A percentile compares a stretch with the other conserved stretches of the same genome.
phyloP scores from a whole-genome alignment of 345 rosid species.

The Pugionium cornutum region DNA sequence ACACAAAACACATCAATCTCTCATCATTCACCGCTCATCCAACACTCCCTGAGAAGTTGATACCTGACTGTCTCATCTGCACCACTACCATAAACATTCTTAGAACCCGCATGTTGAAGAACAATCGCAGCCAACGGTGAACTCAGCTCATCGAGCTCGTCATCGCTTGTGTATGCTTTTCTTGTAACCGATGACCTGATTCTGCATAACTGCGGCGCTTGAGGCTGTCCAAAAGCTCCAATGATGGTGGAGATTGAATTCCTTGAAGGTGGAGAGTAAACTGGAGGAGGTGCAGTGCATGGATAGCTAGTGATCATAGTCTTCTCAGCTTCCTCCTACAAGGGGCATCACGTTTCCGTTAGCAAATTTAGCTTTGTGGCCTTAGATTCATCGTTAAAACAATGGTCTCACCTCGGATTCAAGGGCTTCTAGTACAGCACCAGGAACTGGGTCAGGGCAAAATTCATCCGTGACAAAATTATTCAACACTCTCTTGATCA shows the following conservation, averaged over 20 bases:
- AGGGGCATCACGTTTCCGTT: constrained; percentile 22
- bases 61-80: constrained; percentile 50
- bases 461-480: constrained; percentile 82
- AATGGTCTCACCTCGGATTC: constrained; percentile 61
- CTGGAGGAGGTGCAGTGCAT: constrained; percentile 57
- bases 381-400: not conserved
- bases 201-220: constrained; percentile 50
- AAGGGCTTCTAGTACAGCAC: constrained; percentile 71
- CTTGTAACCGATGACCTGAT: constrained; percentile 63
- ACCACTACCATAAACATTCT: constrained; percentile 22
- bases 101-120: constrained; percentile 35
- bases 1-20: constrained; percentile 13
- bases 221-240: constrained; percentile 48
- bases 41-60: constrained; percentile 74
- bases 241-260: constrained; percentile 45
- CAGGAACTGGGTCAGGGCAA: constrained; percentile 89
- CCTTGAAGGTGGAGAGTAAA: constrained; percentile 65
- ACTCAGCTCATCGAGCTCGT: constrained; percentile 84
- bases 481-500: constrained; percentile 78
- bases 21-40: constrained; percentile 60
- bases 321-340: constrained; percentile 36
- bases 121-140: constrained; percentile 63
- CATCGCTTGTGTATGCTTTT: constrained; percentile 82
- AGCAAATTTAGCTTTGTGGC: constrained; percentile 14
- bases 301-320: constrained; percentile 51